Base-by-base conservation (phyloP, 2,329 filamentous ascomycete species). In the Fusarium sp. region DNA sequence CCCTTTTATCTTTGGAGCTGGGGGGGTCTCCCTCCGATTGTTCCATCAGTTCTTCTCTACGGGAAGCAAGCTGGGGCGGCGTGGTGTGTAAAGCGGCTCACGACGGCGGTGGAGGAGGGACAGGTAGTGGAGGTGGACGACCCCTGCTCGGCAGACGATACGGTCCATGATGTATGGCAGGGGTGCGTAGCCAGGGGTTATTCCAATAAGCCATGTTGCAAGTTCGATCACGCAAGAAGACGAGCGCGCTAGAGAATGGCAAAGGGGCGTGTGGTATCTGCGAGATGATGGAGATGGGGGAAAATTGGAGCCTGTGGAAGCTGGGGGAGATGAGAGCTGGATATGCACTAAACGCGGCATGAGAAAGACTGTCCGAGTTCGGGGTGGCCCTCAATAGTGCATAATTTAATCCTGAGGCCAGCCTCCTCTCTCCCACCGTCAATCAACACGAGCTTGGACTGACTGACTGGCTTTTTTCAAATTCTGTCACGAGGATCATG, bases 131-230 rank as follows among this genome's bases (percentile, higher is more conserved):
- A 27, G 25, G 25, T 7, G 25, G 46, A 64, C 29, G 54, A 49
- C 53, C 57, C 34, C 16, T 31, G 49, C 27, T 51, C 27, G 36
- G 38, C 27, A 29, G 36, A 42, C 40, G 44, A 55, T 50, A 42
- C 20, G 23, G 20, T 16, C 23, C 33, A 53, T 33, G 14, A 16
- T 42, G 53, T 31, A 4, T 49, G 42, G 49, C 65, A 44, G 63
- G 67, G 63, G 63, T 70, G 58, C 40, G 61, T 68, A 62, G 64
- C 67, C 67, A 58, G 67, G 67, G 64, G 67, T 53, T 70, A 70
- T 70, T 58, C 53, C 67, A 70, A 70, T 68, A 70, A 65, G 27
- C 68, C 58, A 56, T 61, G 40, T 59, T 63, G 50, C 40, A 64
- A 42, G 33, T 29, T 31, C 59, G 53, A 70, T 67, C 40, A 64